Evolutionary conservation across 2,329 filamentous ascomycete species (phyloP), one percentile per base, ranked within the genome.

Genomic region (Cladosporium sp.): DNA sequence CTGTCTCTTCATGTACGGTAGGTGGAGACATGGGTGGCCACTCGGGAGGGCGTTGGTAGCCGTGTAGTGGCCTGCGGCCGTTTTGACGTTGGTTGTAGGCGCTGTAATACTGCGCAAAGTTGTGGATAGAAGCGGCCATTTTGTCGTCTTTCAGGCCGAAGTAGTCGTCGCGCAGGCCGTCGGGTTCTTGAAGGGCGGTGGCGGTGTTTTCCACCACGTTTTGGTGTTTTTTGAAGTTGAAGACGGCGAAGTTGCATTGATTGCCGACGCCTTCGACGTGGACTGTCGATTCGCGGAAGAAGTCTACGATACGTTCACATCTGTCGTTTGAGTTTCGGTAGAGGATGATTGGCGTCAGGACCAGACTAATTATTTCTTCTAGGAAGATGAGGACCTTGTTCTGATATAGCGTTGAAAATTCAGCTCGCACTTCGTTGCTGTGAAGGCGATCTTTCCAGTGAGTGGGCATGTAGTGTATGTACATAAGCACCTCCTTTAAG

Each of bases 261-360:
- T 97, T 93, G 20, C 94, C 94, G 35, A 99, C 82, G 0, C 94
- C 94, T 68, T 99, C 94, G 15, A 99, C 93, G 65, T 99, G 92
- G 20, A 99, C 86, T 0, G 94, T 97, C 65, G 97, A 97, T 70
- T 99, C 94, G 37, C 94, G 87, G 78, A 99, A 97, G 74, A 99
- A 99, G 74, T 99, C 94, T 58, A 97, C 87, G 62, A 99, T 88
- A 59, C 92, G 90, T 64, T 97, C 93, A 70, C 89, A 93, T 72
- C 90, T 95, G 65, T 86, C 88, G 0, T 92, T 91, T 34, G 97
- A 80, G 60, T 90, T 92, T 69, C 90, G 88, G 75, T 92, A 89
- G 12, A 99, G 82, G 40, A 99, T 83, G 66, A 96, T 86, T 0
- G 94, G 94, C 0, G 93, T 96, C 58, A 96, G 87, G 56, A 97